Evolutionary conservation across 2,329 filamentous ascomycete genomes (phyloP).

Genomic region (Calonectria pseudoturangicola): DNA sequence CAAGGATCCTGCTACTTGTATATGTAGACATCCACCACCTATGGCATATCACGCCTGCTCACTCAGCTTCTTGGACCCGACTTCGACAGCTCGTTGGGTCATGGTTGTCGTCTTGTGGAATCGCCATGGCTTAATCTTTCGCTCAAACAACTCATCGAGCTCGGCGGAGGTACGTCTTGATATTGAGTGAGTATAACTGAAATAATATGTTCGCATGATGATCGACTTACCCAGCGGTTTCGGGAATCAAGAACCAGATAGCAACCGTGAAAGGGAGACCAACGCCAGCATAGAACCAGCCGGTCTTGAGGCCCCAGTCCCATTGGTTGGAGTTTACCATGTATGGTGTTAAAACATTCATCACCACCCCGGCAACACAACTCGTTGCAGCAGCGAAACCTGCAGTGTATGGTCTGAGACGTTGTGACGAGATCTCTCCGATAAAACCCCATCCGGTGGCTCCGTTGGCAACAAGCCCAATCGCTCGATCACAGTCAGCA

Average conservation of each 20-base stretch:
- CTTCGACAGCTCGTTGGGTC: conserved; percentile 24
- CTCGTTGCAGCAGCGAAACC: conserved; percentile 55
- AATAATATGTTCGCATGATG: too few species aligned
- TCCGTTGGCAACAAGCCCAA: conserved; percentile 51
- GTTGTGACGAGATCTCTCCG: conserved; percentile 61
- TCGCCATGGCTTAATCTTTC: conserved; percentile 42
- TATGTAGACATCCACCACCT: too few species aligned
- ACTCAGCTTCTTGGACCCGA: background rate
- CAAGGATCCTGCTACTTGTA: too few species aligned
- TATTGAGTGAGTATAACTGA: background rate
- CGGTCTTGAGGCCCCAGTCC: conserved; percentile 57
- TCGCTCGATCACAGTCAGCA: conserved; percentile 35
- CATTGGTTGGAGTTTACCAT: conserved; percentile 57
- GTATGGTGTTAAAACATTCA: conserved; percentile 54
- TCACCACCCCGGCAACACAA: conserved; percentile 50
- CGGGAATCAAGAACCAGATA: conserved; percentile 52
- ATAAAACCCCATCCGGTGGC: conserved; percentile 55
- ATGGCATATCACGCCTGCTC: too few species aligned
- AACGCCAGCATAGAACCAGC: conserved; percentile 55
- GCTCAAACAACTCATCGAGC: conserved; percentile 56
- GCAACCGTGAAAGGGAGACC: conserved; percentile 49
- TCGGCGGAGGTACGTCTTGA: conserved; percentile 54
- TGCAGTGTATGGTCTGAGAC: conserved; percentile 57
- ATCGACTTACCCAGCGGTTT: conserved; percentile 52
- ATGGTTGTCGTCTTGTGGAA: conserved; percentile 39